A percentile compares a stretch with the other conserved stretches of the same genome.
Evolutionary conservation across 2,329 filamentous ascomycete genomes (phyloP).

Genomic region (Simplicillium sp.): DNA sequence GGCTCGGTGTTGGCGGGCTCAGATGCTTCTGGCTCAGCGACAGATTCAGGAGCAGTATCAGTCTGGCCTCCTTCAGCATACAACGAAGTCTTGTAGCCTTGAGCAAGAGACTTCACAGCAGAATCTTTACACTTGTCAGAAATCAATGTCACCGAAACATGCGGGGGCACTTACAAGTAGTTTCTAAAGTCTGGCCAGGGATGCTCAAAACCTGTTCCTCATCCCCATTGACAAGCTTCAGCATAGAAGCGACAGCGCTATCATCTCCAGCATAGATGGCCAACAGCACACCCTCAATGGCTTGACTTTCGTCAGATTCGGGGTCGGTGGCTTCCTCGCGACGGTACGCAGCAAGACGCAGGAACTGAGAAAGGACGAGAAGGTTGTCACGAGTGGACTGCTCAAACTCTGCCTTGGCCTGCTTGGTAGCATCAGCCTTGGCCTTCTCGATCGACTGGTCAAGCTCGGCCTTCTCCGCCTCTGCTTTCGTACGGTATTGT

Average conservation of each 20-base stretch:
- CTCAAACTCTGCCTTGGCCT: slow-evolving; percentile 38
- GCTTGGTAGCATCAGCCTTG: slow-evolving; percentile 42
- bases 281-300: slow-evolving; percentile 70
- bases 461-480: slow-evolving; percentile 48
- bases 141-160: too few relatives aligned
- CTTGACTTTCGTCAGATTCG: slow-evolving; percentile 62
- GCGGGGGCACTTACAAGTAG: slow-evolving; percentile 54
- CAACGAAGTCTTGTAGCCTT: slow-evolving; percentile 37
- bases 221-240: slow-evolving; percentile 67
- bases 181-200: slow-evolving; percentile 52
- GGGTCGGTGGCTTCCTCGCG: slow-evolving; percentile 59
- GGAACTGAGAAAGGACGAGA: slow-evolving; percentile 66
- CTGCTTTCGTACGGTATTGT: slow-evolving; percentile 55
- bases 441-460: slow-evolving; percentile 49
- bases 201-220: slow-evolving; percentile 59
- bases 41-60: slow-evolving; percentile 19
- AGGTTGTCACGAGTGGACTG: slow-evolving; percentile 55
- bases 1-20: slow-evolving; percentile 48
- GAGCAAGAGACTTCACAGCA: slow-evolving; percentile 31
- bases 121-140: slow-evolving; percentile 16
- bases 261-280: slow-evolving; percentile 73
- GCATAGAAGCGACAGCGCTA: slow-evolving; percentile 61
- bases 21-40: slow-evolving; percentile 14
- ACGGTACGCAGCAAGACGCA: slow-evolving; percentile 69
- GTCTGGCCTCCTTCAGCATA: slow-evolving; percentile 15